Evolutionary conservation across 192 early-diverging fungal species (phyloP).

Genomic region (Nowakowskiella sp.): DNA sequence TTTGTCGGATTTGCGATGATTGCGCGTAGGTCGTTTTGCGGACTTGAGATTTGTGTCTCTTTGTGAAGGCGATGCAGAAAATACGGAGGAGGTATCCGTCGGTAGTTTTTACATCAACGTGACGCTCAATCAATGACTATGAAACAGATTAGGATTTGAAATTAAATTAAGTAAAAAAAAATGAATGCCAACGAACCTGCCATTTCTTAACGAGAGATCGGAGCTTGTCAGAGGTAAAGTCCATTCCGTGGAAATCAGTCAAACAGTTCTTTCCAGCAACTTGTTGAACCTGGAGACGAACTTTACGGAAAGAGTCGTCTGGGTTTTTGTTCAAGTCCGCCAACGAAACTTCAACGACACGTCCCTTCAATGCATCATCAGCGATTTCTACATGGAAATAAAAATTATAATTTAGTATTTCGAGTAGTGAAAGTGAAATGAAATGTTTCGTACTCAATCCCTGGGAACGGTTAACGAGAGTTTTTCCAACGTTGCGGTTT

Average conservation of each 20-base stretch:
- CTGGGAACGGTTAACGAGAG: conserved; percentile 99
- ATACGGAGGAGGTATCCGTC: conserved; percentile 98
- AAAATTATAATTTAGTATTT: conserved; percentile 7
- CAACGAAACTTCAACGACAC: conserved; percentile 94
- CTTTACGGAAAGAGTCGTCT: conserved; percentile 93
- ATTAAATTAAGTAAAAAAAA: conserved; percentile 7
- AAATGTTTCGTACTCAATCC: conserved; percentile 75
- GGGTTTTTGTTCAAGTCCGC: conserved; percentile 87
- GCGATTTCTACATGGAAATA: conserved; percentile 57
- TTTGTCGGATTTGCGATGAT: conserved; percentile 90
- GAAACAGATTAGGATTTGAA: background rate
- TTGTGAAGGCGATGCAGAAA: conserved; percentile 96
- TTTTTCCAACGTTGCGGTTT: conserved; percentile 93
- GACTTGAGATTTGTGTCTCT: conserved; percentile 86
- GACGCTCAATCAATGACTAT: conserved; percentile 90
- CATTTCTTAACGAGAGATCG: conserved; percentile 99
- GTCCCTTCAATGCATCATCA: conserved; percentile 92
- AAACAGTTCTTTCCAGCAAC: conserved; percentile 97
- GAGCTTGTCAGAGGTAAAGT: conserved; percentile 99
- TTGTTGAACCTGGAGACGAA: conserved; percentile 95
- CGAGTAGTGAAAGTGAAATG: conserved; percentile 1
- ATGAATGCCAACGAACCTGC: conserved; percentile 52
- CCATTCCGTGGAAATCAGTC: conserved; percentile 99
- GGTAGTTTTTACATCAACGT: conserved; percentile 99
- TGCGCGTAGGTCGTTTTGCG: conserved; percentile 98